Percentiles rank a stretch among this genome's conserved stretches.
These are phyloP conservation scores for Debaryomyces robertsiae DNA, from an alignment of 1,139 yeast genomes.

Conservation along the genomic window DNA sequence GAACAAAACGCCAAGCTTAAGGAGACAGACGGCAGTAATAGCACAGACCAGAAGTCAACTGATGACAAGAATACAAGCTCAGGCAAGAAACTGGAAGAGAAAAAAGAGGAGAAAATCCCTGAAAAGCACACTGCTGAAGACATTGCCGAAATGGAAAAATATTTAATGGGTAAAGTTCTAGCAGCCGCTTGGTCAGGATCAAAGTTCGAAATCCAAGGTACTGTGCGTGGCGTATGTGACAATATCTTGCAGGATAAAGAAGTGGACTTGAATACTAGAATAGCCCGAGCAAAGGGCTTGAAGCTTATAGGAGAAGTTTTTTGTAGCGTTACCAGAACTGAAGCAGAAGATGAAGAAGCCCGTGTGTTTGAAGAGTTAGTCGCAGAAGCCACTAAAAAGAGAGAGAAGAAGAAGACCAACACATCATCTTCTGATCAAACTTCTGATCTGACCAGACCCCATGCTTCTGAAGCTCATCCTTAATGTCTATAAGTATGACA, in stretches of 20 bases:
- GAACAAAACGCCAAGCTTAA: slow-evolving; percentile 9
- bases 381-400: slow-evolving; percentile 86
- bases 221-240: slow-evolving; percentile 85
- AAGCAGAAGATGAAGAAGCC: slow-evolving; percentile 89
- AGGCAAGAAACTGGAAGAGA: slow-evolving; percentile 16
- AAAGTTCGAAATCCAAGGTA: slow-evolving; percentile 84
- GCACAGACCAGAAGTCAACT: no score
- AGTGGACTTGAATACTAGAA: slow-evolving; percentile 55
- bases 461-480: no score
- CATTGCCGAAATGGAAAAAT: slow-evolving; percentile 81
- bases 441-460: neutral
- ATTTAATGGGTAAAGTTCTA: slow-evolving; percentile 83
- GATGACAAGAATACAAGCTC: slow-evolving; percentile 5
- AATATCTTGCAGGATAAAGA: slow-evolving; percentile 65
- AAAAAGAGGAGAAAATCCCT: slow-evolving; percentile 30
- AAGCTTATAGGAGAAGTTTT: slow-evolving; percentile 75
- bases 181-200: slow-evolving; percentile 98
- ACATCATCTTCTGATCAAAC: neutral
- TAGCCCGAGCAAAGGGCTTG: slow-evolving; percentile 81
- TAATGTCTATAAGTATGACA: neutral
- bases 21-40: neutral
- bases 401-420: slow-evolving; percentile 51
- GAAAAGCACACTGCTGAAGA: slow-evolving; percentile 75
- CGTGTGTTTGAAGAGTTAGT: slow-evolving; percentile 87
- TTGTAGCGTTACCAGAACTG: slow-evolving; percentile 64